Base-by-base conservation (phyloP, 495 filamentous ascomycete genomes). In the Tuber indicum region DNA sequence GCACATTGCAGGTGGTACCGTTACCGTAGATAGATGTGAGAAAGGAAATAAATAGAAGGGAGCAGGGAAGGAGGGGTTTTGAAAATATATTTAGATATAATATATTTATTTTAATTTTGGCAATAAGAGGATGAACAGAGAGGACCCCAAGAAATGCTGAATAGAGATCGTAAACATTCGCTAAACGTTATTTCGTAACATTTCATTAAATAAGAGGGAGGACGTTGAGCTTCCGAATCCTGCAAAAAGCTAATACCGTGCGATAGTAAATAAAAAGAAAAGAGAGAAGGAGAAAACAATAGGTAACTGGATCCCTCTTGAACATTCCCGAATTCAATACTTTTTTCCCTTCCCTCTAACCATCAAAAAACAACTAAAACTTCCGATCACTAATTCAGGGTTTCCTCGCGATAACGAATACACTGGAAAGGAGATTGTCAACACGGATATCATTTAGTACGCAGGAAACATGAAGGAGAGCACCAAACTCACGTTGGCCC, bases 361-460 rank as follows among this genome's bases (percentile, higher is more conserved):
- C 58, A 72, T 41, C 47, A 72, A 41, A 74, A 74, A 72, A 62
- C 41, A 36, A 16, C 32, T 14, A 17, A 32, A 5, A 66, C 12
- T 32, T 66, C 58, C n/a, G 52, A 62, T 32, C 41, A 45, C 43
- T 58, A 62, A 72, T 71, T 81, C 69, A 82, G 72, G 81, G 81
- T 73, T 58, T 82, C 70, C 77, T 80, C 62, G 81, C 81, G 42
- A 82, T 82, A 74, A 82, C 81, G 74, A 82, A 82, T 72, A 82
- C 80, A 47, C 81, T 82, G 72, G 21, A 52, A 58, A 42, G 45
- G 43, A 39, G n/a, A 23, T 26, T 71, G 16, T 62, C n/a, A 42
- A 39, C 39, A 42, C 49, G 41, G 49, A 21, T 45, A 45, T 32
- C 12, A 32, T 12, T 19, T 72, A 17, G 41, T 5, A 46, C 16